These are phyloP conservation scores for Malus sieversii DNA, from an alignment of 306 rosid species.

Conservation along the genomic window DNA sequence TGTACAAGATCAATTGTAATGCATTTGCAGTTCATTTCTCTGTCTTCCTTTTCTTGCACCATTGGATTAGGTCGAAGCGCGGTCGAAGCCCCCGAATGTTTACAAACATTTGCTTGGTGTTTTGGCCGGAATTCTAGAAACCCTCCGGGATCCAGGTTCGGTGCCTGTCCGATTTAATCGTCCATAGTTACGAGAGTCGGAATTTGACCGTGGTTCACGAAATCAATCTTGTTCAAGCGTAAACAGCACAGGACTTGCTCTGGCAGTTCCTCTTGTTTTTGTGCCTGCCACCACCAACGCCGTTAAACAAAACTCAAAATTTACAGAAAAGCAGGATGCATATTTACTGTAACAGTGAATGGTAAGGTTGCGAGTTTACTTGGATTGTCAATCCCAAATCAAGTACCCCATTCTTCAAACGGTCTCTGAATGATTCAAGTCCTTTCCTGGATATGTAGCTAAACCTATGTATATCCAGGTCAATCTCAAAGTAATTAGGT, in stretches of 20 bases:
- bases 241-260: slow-evolving; percentile 79
- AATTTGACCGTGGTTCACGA: slow-evolving; percentile 74
- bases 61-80: not conserved
- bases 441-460: slow-evolving; percentile 93
- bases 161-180: slow-evolving; percentile 18
- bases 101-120: not conserved
- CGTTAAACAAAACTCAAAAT: not conserved
- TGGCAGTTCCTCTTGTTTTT: slow-evolving; percentile 81
- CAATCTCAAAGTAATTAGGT: slow-evolving; percentile 84
- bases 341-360: not conserved
- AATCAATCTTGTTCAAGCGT: slow-evolving; percentile 70
- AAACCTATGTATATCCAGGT: slow-evolving; percentile 85
- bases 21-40: not conserved
- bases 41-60: not conserved
- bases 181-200: slow-evolving; percentile 56
- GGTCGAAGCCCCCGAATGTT: not conserved
- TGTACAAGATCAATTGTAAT: not conserved
- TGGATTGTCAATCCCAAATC: slow-evolving; percentile 88
- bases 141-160: not conserved
- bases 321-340: not conserved
- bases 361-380: slow-evolving; percentile 27
- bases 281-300: slow-evolving; percentile 56
- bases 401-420: slow-evolving; percentile 54
- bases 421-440: slow-evolving; percentile 73
- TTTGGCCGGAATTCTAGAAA: not conserved